A percentile compares a stretch with the other conserved stretches of the same genome.
Conservation (phyloP, 2,329 filamentous ascomycete species). For the Chaetomiaceae sp. region DNA sequence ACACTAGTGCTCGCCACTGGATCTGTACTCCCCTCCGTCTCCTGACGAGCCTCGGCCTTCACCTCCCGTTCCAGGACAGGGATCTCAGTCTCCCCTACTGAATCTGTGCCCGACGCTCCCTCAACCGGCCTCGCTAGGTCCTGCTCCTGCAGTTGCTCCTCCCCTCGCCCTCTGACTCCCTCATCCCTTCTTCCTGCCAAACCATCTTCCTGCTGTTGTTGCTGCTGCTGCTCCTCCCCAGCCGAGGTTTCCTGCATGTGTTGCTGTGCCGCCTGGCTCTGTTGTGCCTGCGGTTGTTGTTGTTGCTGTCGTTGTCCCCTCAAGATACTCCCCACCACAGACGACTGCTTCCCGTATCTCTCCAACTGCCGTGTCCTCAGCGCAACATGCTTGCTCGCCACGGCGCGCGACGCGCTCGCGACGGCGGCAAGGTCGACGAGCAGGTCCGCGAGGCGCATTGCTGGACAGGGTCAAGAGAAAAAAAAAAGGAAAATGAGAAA, state of each 20-base stretch:
- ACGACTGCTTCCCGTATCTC: conserved; percentile 44
- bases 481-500: not conserved
- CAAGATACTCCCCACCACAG: conserved; percentile 34
- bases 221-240: not conserved
- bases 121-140: too few species aligned
- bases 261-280: too few species aligned
- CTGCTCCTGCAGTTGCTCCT: not conserved
- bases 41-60: too few species aligned
- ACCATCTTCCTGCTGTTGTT: not conserved
- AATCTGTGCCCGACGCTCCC: not conserved
- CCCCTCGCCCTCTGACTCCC: not conserved
- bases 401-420: conserved; percentile 62
- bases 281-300: too few species aligned
- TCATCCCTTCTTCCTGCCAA: not conserved
- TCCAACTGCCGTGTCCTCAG: conserved; percentile 52
- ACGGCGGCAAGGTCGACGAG: conserved; percentile 66
- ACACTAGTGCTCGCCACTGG: not conserved
- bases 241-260: too few species aligned
- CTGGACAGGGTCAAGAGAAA: not conserved
- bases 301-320: conserved; percentile 17
- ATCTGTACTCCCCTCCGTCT: not conserved
- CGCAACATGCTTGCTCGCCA: conserved; percentile 59
- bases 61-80: not conserved
- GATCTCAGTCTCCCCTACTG: not conserved
- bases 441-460: conserved; percentile 59